These are phyloP conservation scores for Phytophthora macrochlamydospora DNA, from an alignment of 352 stramenopile genomes.

Conservation along the genomic window DNA sequence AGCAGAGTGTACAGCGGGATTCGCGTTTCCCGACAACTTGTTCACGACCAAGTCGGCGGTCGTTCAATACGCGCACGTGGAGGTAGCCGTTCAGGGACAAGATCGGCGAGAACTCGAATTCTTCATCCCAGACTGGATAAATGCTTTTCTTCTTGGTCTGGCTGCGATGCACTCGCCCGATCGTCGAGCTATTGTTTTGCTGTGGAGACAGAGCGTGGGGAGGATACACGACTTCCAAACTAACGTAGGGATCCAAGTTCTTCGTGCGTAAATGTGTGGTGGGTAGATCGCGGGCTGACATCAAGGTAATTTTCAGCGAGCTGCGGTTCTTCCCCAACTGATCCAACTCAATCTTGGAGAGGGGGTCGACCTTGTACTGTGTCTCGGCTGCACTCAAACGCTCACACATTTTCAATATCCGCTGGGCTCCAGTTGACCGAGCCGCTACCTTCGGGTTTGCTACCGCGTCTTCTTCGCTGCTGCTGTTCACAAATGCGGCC, in stretches of 20 bases:
- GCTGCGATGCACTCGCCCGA: conserved; percentile 48
- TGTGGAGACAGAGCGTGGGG: conserved; percentile 23
- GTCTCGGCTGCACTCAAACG: conserved; percentile 48
- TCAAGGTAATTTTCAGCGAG: conserved; percentile 57
- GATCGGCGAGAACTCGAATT: conserved; percentile 68
- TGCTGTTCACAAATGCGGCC: conserved; percentile 21
- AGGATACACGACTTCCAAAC: conserved; percentile 68
- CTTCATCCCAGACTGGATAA: conserved; percentile 83
- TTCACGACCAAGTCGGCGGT: conserved; percentile 68
- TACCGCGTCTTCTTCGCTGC: conserved; percentile 13
- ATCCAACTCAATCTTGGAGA: conserved; percentile 73
- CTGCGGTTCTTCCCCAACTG: conserved; percentile 52
- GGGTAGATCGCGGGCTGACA: conserved; percentile 57
- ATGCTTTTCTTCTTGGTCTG: conserved; percentile 75
- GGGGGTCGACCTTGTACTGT: conserved; percentile 50
- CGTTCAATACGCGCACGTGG: conserved; percentile 69
- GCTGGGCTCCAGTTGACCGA: conserved; percentile 37
- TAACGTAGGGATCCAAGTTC: conserved; percentile 75
- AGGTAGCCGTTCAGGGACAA: conserved; percentile 72
- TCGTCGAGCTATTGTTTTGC: conserved; percentile 7
- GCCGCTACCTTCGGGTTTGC: conserved; percentile 8
- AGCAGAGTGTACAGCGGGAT: conserved; percentile 65
- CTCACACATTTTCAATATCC: conserved; percentile 66
- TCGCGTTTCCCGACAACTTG: conserved; percentile 67
- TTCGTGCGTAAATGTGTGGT: conserved; percentile 70